phyloP scores from a whole-genome alignment of 2,329 filamentous ascomycete genomes.

The Fusarium armeniacum region DNA sequence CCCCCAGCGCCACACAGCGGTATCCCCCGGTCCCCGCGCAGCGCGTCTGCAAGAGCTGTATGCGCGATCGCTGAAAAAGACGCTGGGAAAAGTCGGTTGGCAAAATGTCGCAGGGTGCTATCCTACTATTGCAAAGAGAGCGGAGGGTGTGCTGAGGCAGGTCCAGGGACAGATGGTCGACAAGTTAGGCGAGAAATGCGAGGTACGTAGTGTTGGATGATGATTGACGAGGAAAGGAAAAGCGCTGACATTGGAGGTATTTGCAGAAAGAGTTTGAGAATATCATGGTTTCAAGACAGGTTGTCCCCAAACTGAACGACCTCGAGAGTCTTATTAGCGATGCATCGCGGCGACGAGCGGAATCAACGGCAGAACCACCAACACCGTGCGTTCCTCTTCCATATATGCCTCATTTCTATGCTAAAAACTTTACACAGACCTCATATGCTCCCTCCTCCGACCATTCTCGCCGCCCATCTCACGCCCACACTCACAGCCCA shows the following conservation, averaged over 20 bases:
- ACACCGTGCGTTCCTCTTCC: slow-evolving; percentile 59
- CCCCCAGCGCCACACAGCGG: slow-evolving; percentile 59
- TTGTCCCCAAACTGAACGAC: slow-evolving; percentile 71
- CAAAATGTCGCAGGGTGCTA: slow-evolving; percentile 73
- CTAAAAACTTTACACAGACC: slow-evolving; percentile 56
- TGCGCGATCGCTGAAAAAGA: slow-evolving; percentile 64
- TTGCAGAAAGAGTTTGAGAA: slow-evolving; percentile 68
- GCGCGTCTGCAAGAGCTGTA: slow-evolving; percentile 68
- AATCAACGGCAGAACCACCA: slow-evolving; percentile 52
- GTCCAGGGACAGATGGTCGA: slow-evolving; percentile 72
- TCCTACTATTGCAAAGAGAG: slow-evolving; percentile 68
- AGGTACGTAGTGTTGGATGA: slow-evolving; percentile 53
- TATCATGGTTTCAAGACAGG: slow-evolving; percentile 65
- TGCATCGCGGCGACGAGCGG: slow-evolving; percentile 56
- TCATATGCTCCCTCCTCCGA: slow-evolving; percentile 67
- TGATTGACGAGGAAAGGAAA: not conserved
- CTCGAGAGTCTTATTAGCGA: slow-evolving; percentile 69
- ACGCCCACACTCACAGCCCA: slow-evolving; percentile 66
- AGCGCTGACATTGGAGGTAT: slow-evolving; percentile 15
- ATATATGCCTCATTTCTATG: not conserved
- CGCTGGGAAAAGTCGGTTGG: slow-evolving; percentile 68
- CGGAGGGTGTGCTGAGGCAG: slow-evolving; percentile 65
- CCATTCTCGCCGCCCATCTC: slow-evolving; percentile 69
- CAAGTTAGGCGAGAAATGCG: slow-evolving; percentile 67
- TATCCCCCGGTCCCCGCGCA: slow-evolving; percentile 70